Percentiles rank a stretch among this genome's conserved stretches.
Conservation (phyloP, 202 grass and related monocot species). For the Setaria italica region DNA sequence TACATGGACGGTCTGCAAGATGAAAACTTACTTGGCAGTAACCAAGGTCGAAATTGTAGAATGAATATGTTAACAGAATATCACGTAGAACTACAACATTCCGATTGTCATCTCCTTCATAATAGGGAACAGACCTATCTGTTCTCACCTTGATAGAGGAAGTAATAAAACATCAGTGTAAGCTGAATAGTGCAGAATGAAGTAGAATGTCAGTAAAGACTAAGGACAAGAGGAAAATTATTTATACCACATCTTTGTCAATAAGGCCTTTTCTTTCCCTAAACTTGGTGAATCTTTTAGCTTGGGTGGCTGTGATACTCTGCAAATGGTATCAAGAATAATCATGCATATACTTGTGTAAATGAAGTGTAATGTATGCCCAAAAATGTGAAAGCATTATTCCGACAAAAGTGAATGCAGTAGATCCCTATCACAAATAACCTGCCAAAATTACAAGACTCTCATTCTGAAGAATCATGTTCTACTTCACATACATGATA, state of each 20-base stretch:
- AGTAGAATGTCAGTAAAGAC: conserved; percentile 5
- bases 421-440: conserved; percentile 25
- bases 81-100: conserved; percentile 91
- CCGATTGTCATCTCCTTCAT: conserved; percentile 96
- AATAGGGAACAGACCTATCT: conserved; percentile 88
- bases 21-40: conserved; percentile 92
- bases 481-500: conserved; percentile 8
- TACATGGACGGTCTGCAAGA: conserved; percentile 27
- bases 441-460: background rate
- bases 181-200: conserved; percentile 38
- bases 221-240: conserved; percentile 16
- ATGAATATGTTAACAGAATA: conserved; percentile 95
- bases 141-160: conserved; percentile 87
- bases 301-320: conserved; percentile 91
- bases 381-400: conserved; percentile 27
- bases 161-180: conserved; percentile 38
- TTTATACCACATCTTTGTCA: conserved; percentile 98
- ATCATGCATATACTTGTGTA: conserved; percentile 28
- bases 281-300: conserved; percentile 99
- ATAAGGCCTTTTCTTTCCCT: conserved; percentile 98
- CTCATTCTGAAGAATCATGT: conserved; percentile 1
- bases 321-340: conserved; percentile 49
- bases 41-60: conserved; percentile 99
- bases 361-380: conserved; percentile 31
- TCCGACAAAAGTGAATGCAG: conserved; percentile 29